A percentile compares a stretch with the other conserved stretches of the same genome.
These are phyloP conservation scores for Curvularia sp. DNA, from an alignment of 2,329 filamentous ascomycete genomes.

Conservation along the genomic window DNA sequence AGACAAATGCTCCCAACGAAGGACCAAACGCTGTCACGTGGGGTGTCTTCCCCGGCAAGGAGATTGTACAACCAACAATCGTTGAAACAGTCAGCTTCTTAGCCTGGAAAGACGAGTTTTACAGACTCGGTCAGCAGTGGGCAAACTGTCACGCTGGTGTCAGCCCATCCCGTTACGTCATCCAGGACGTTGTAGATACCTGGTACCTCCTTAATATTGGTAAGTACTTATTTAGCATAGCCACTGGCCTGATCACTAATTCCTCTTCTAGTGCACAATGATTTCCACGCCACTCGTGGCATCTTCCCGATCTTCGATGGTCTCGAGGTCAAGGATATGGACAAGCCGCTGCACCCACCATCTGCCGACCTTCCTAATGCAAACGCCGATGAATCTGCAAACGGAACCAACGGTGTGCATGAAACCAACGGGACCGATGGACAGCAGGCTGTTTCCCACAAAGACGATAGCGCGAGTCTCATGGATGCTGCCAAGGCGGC, in stretches of 20 bases:
- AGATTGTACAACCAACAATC: slow-evolving; percentile 99
- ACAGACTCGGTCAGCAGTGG: slow-evolving; percentile 91
- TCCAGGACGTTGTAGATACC: slow-evolving; percentile 82
- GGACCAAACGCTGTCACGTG: slow-evolving; percentile 98
- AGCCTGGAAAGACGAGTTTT: slow-evolving; percentile 98
- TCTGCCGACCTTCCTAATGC: slow-evolving; percentile 19
- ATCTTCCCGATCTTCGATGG: slow-evolving; percentile 89
- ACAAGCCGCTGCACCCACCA: slow-evolving; percentile 50
- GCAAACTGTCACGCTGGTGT: slow-evolving; percentile 82
- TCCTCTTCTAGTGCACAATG: slow-evolving; percentile 78
- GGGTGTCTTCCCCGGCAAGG: slow-evolving; percentile 98
- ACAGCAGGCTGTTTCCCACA: slow-evolving; percentile 23
- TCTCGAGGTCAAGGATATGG: slow-evolving; percentile 71
- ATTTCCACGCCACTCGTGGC: slow-evolving; percentile 84
- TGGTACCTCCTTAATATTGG: slow-evolving; percentile 97
- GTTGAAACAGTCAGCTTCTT: slow-evolving; percentile 97
- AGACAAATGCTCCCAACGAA: slow-evolving; percentile 83
- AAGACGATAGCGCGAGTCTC: slow-evolving; percentile 26
- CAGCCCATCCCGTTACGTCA: slow-evolving; percentile 78
- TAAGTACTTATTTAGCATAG: slow-evolving; percentile 55
- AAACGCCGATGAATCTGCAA: slow-evolving; percentile 14
- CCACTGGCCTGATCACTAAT: not conserved
- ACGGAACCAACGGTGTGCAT: slow-evolving; percentile 17
- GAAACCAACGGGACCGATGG: slow-evolving; percentile 23
- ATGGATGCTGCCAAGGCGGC: slow-evolving; percentile 40